These are phyloP conservation scores for Nakaseomyces kungkrabaensis DNA, from an alignment of 1,139 yeast genomes.

Conservation along the genomic window DNA sequence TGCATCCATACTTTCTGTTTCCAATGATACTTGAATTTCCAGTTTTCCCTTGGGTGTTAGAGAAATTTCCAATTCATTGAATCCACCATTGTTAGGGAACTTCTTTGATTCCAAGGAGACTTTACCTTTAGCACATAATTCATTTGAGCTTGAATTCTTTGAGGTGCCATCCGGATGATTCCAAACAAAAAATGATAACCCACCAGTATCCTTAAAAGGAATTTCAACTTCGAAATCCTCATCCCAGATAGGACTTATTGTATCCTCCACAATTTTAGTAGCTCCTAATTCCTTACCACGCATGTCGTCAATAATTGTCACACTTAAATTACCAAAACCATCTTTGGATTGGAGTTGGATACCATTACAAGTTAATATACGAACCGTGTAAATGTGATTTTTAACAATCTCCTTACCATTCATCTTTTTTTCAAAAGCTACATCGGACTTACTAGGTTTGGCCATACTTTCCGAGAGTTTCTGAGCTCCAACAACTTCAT, in stretches of 20 bases:
- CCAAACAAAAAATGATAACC: slow-evolving; percentile 63
- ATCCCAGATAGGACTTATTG: slow-evolving; percentile 75
- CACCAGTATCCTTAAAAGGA: slow-evolving; percentile 27
- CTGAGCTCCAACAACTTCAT: slow-evolving; percentile 55
- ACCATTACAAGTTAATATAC: slow-evolving; percentile 62
- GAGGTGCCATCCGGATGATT: slow-evolving; percentile 39
- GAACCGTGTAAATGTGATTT: slow-evolving; percentile 54
- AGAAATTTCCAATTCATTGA: slow-evolving; percentile 51
- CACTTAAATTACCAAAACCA: slow-evolving; percentile 55
- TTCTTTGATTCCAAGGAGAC: slow-evolving; percentile 55
- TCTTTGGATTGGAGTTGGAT: slow-evolving; percentile 45
- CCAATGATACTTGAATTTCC: slow-evolving; percentile 58
- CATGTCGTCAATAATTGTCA: slow-evolving; percentile 54
- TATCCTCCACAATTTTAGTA: slow-evolving; percentile 55
- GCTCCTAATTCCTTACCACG: slow-evolving; percentile 53
- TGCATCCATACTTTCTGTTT: slow-evolving; percentile 69
- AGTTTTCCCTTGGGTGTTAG: slow-evolving; percentile 62
- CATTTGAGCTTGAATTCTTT: slow-evolving; percentile 40
- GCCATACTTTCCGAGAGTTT: slow-evolving; percentile 40
- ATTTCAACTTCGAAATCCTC: slow-evolving; percentile 68
- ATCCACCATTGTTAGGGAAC: slow-evolving; percentile 60
- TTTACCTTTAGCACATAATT: slow-evolving; percentile 59
- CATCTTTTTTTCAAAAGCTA: not conserved
- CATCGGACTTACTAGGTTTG: slow-evolving; percentile 11
- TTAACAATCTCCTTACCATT: not conserved